Percentiles rank a stretch among this genome's conserved stretches.
Evolutionary conservation across 768 basidiomycete species (phyloP).

Genomic region (Pleurotus djamor): DNA sequence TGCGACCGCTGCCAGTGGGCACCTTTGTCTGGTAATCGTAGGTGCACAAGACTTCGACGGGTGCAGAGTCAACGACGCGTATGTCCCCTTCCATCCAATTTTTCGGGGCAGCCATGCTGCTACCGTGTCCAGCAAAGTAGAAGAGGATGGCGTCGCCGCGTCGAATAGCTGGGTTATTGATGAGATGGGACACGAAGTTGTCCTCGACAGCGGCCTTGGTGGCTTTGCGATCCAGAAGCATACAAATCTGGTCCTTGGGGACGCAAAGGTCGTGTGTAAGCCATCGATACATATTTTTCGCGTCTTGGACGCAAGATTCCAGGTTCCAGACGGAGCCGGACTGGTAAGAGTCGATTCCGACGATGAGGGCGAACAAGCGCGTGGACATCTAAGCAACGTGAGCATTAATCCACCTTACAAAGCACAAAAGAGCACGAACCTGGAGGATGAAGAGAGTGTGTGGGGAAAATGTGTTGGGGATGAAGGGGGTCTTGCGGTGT

Average conservation of each 20-base stretch:
- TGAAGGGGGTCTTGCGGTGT: background rate
- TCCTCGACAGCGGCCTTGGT: conserved; percentile 63
- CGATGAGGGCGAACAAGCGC: conserved; percentile 61
- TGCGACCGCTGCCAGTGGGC: conserved; percentile 31
- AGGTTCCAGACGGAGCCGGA: conserved; percentile 65
- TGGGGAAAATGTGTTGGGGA: background rate
- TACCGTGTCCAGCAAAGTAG: conserved; percentile 78
- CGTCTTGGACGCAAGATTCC: conserved; percentile 64
- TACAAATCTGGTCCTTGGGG: conserved; percentile 53
- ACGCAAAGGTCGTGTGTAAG: conserved; percentile 54
- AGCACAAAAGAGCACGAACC: too few species aligned
- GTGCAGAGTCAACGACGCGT: conserved; percentile 17
- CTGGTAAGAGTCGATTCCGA: conserved; percentile 71
- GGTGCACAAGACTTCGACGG: conserved; percentile 62
- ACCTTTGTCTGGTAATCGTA: conserved; percentile 60
- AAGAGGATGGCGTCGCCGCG: conserved; percentile 63
- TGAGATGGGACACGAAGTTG: conserved; percentile 57
- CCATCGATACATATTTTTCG: conserved; percentile 56
- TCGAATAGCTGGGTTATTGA: conserved; percentile 59
- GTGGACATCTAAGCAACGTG: conserved; percentile 17
- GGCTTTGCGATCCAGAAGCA: conserved; percentile 56
- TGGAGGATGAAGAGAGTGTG: background rate
- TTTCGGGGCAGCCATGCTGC: conserved; percentile 49
- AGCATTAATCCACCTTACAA: background rate
- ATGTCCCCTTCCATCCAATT: conserved; percentile 52